phyloP scores from a whole-genome alignment of 345 rosid genomes.

The Sisymbrium altissimum region DNA sequence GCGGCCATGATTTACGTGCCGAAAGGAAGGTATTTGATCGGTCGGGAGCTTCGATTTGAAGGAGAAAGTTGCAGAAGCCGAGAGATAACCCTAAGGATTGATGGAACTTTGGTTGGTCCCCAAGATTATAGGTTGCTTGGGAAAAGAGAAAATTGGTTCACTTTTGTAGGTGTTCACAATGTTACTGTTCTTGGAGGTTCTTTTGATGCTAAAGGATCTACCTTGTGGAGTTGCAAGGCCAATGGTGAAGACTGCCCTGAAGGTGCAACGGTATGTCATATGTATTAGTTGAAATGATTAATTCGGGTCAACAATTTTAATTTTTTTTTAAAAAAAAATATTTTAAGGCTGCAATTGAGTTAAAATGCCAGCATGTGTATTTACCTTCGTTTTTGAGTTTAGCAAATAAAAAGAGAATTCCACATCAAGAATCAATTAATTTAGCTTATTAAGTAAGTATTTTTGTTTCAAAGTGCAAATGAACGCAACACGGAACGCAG shows the following conservation, averaged over 20 bases:
- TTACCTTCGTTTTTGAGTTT: not conserved
- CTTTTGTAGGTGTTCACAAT: conserved; percentile 42
- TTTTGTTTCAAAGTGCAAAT: too few species aligned
- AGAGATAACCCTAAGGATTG: conserved; percentile 40
- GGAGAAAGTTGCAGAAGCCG: conserved; percentile 43
- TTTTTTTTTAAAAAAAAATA: too few species aligned
- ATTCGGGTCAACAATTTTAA: not conserved
- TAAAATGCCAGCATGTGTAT: too few species aligned
- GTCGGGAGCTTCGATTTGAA: conserved; percentile 35
- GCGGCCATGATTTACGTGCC: conserved; percentile 38
- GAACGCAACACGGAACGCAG: too few species aligned
- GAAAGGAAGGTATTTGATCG: conserved; percentile 44
- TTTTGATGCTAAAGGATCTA: conserved; percentile 54
- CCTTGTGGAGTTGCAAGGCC: conserved; percentile 57
- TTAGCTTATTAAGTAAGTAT: too few species aligned
- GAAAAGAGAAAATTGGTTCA: conserved; percentile 40
- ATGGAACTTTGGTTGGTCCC: conserved; percentile 53
- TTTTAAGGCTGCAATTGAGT: not conserved
- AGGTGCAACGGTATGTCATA: conserved; percentile 69
- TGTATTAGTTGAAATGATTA: not conserved
- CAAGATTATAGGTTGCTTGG: conserved; percentile 42
- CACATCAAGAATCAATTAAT: too few species aligned
- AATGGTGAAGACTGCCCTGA: conserved; percentile 37
- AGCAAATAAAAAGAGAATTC: too few species aligned
- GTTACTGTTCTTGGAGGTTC: conserved; percentile 49